Evolutionary conservation across 768 basidiomycete genomes (phyloP).

Genomic region (Mycena latifolia): DNA sequence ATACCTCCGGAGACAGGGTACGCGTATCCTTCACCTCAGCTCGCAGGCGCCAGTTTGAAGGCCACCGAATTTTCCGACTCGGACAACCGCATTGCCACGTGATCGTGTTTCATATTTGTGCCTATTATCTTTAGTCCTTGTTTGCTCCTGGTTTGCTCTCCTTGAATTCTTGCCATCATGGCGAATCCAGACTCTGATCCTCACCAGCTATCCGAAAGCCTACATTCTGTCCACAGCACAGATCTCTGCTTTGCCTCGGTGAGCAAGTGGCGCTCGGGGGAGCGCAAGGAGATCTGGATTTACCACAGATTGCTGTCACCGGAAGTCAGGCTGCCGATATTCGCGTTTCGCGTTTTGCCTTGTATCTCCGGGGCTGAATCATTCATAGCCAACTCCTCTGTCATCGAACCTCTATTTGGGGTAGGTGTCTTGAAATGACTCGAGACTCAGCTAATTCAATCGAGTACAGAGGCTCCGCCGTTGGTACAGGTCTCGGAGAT

Average conservation of each 20-base stretch:
- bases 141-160: not conserved
- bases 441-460: not conserved
- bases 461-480: too few species aligned
- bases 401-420: conserved; percentile 64
- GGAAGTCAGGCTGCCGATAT: conserved; percentile 65
- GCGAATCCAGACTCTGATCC: conserved; percentile 1
- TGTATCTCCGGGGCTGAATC: not conserved
- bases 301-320: conserved; percentile 64
- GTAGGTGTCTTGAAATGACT: conserved; percentile 41
- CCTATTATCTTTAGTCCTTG: not conserved
- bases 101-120: not conserved
- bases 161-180: not conserved
- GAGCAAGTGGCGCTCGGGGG: conserved; percentile 49
- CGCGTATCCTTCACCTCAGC: too few species aligned
- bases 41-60: too few species aligned
- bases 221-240: conserved; percentile 46
- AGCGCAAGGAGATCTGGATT: conserved; percentile 58
- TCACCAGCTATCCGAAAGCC: conserved; percentile 43
- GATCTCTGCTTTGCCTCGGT: conserved; percentile 47
- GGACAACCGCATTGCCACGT: not conserved
- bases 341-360: not conserved
- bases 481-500: too few species aligned
- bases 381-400: conserved; percentile 51
- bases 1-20: too few species aligned
- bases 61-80: too few species aligned